Evolutionary conservation across 331 rosid genomes (phyloP).

Genomic region (Telfairia occidentalis): DNA sequence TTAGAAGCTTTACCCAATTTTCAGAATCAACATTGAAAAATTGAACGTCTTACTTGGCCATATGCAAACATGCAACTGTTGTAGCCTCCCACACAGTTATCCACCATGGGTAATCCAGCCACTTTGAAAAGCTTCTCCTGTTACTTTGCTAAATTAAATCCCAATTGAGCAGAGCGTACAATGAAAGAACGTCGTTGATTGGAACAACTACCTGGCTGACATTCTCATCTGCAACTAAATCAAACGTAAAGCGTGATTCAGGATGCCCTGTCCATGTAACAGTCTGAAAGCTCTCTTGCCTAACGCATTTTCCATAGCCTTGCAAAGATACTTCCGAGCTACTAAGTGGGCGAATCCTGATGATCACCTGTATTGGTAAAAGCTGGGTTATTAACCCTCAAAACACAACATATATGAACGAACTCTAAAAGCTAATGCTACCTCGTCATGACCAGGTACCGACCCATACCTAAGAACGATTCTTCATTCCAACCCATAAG

Average conservation of each 20-base stretch:
- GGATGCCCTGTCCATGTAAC: constrained; percentile 91
- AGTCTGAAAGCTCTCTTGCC: constrained; percentile 71
- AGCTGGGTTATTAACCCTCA: constrained; percentile 2
- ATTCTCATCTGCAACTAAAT: constrained; percentile 87
- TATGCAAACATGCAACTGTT: constrained; percentile 99
- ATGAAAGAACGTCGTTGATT: not conserved
- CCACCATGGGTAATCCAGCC: constrained; percentile 96
- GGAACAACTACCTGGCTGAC: constrained; percentile 62
- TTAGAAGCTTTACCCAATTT: not conserved
- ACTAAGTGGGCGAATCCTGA: constrained; percentile 89
- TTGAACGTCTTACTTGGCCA: constrained; percentile 69
- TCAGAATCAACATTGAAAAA: not conserved
- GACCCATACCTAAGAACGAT: not conserved
- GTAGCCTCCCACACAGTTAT: constrained; percentile 91
- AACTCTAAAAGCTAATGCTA: not conserved
- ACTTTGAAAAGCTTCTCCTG: constrained; percentile 91
- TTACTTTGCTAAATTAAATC: constrained; percentile 12
- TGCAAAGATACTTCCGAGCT: constrained; percentile 65
- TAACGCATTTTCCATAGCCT: constrained; percentile 67
- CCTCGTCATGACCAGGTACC: not conserved
- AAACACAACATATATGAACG: not conserved
- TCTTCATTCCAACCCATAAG: not conserved
- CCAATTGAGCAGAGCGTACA: not conserved
- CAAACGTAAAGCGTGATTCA: constrained; percentile 88
- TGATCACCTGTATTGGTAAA: constrained; percentile 59